phyloP scores from a whole-genome alignment of 257 asterid genomes.

The Haberlea rhodopensis region DNA sequence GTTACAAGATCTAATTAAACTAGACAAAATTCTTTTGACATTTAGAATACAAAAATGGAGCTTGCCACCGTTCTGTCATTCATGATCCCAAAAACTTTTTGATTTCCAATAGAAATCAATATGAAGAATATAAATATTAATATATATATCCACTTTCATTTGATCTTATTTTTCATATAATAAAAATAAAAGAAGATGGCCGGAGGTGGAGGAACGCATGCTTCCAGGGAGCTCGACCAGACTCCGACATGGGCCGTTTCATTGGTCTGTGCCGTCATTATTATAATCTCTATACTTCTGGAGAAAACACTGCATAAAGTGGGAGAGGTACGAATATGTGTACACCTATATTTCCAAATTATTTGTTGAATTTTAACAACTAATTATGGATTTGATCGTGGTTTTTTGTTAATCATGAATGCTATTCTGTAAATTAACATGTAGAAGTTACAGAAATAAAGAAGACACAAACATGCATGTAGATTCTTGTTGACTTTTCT shows the following conservation, averaged over 20 bases:
- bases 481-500: not conserved
- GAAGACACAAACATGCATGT: too few relatives aligned
- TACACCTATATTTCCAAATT: too few relatives aligned
- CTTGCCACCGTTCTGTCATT: not conserved
- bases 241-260: constrained; percentile 90
- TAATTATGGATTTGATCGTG: not conserved
- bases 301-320: constrained; percentile 60
- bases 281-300: constrained; percentile 55
- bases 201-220: constrained; percentile 42
- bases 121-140: too few relatives aligned
- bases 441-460: too few relatives aligned
- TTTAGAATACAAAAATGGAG: not conserved
- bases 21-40: too few relatives aligned
- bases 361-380: not conserved
- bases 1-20: not conserved
- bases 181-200: constrained; percentile 24
- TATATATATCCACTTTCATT: too few relatives aligned
- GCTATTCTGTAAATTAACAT: not conserved
- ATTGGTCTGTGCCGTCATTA: constrained; percentile 56
- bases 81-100: not conserved
- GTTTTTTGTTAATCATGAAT: not conserved
- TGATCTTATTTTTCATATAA: not conserved
- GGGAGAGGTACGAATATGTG: constrained; percentile 43
- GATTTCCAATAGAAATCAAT: not conserved
- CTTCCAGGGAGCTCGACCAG: constrained; percentile 45